These are phyloP conservation scores for Phytophthora pinifolia DNA, from an alignment of 352 stramenopile genomes.

Conservation along the genomic window DNA sequence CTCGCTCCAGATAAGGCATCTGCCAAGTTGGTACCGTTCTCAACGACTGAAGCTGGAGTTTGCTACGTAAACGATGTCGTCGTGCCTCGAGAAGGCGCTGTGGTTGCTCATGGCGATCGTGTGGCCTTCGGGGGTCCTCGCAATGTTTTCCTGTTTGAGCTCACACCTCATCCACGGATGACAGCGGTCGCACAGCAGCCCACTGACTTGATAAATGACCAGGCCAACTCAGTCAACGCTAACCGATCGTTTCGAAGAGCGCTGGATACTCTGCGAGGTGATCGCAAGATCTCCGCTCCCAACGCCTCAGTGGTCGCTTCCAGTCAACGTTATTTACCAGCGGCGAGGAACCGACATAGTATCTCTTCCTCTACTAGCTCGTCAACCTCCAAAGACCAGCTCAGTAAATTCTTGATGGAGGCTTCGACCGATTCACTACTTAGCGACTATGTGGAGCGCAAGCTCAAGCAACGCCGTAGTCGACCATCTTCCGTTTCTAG, in stretches of 20 bases:
- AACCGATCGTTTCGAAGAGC: constrained; percentile 43
- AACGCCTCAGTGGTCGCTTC: constrained; percentile 21
- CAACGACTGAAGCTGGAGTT: constrained; percentile 24
- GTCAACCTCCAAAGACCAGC: constrained; percentile 25
- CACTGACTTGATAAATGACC: constrained; percentile 8
- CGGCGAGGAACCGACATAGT: constrained; percentile 2
- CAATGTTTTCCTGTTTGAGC: constrained; percentile 58
- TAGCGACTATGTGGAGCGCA: constrained; percentile 67
- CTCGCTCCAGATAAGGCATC: constrained; percentile 37
- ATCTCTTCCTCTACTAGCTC: constrained; percentile 12
- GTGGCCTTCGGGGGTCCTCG: constrained; percentile 47
- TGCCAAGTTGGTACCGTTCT: constrained; percentile 59
- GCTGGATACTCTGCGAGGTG: constrained; percentile 47
- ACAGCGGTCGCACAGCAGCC: constrained; percentile 3
- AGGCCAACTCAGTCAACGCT: neutral
- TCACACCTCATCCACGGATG: constrained; percentile 25
- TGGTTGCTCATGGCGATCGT: constrained; percentile 62
- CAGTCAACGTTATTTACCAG: constrained; percentile 13
- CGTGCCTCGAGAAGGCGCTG: constrained; percentile 39
- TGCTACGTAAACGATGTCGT: constrained; percentile 57
- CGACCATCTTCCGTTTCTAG: constrained; percentile 9
- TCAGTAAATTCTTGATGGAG: constrained; percentile 49
- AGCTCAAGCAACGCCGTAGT: constrained; percentile 48
- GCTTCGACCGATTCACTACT: constrained; percentile 57
- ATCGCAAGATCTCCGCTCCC: constrained; percentile 24